phyloP scores from a whole-genome alignment of 352 stramenopile genomes.

The Globisporangium megalacanthum region DNA sequence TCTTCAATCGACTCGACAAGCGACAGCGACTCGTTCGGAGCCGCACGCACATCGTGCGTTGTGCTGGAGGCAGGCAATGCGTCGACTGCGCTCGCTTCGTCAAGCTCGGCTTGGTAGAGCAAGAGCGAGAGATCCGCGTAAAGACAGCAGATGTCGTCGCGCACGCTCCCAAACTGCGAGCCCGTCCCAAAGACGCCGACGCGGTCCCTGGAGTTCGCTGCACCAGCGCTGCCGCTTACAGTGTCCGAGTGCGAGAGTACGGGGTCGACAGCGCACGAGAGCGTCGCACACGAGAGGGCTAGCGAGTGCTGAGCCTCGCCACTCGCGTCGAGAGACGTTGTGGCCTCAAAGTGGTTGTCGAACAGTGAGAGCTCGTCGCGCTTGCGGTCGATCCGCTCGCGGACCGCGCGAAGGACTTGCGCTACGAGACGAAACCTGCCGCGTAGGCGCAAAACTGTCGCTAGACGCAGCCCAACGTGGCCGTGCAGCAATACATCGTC shows the following conservation, averaged over 20 bases:
- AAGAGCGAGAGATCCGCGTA: constrained; percentile 47
- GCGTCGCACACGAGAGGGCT: constrained; percentile 27
- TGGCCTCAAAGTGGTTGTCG: constrained; percentile 29
- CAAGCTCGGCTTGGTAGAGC: constrained; percentile 51
- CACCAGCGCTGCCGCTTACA: neutral
- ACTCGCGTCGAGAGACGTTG: neutral
- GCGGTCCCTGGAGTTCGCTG: constrained; percentile 15
- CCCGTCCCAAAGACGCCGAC: constrained; percentile 51
- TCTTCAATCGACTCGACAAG: constrained; percentile 16
- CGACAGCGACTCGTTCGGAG: constrained; percentile 4
- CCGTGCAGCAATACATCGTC: constrained; percentile 52
- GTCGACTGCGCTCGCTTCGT: constrained; percentile 32
- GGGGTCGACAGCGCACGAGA: constrained; percentile 21
- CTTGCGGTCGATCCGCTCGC: constrained; percentile 30
- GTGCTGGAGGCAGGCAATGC: constrained; percentile 6
- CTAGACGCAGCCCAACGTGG: constrained; percentile 35
- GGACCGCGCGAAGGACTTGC: constrained; percentile 25
- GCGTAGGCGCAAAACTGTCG: constrained; percentile 24
- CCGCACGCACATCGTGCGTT: neutral
- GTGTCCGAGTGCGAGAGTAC: constrained; percentile 13
- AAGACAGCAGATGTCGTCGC: constrained; percentile 54
- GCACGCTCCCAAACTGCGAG: constrained; percentile 38
- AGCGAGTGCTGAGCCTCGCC: neutral
- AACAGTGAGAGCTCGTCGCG: constrained; percentile 32
- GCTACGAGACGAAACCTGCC: constrained; percentile 25